A percentile compares a stretch with the other conserved stretches of the same genome.
Conservation (phyloP, 2,329 filamentous ascomycete genomes). For the Phyllosticta citrichinensis region DNA sequence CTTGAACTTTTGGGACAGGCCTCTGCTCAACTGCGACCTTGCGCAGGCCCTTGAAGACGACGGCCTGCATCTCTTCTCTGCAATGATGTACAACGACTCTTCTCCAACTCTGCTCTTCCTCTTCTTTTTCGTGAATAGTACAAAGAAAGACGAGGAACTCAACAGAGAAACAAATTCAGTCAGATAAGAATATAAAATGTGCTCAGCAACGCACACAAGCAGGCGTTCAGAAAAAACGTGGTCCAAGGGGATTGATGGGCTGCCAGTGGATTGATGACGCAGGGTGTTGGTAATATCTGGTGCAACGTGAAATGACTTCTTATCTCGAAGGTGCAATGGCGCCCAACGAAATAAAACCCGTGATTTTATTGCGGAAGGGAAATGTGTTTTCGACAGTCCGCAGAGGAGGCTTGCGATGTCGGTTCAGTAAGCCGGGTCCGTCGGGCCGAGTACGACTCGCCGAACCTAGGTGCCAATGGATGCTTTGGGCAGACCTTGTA, state of each 20-base stretch:
- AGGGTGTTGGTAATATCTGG: not conserved
- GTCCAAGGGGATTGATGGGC: not conserved
- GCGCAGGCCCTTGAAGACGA: conserved; percentile 72
- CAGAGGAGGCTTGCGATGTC: not conserved
- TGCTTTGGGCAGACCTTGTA: too few species aligned
- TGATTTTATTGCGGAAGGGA: not conserved
- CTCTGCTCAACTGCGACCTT: conserved; percentile 68
- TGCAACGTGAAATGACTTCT: not conserved
- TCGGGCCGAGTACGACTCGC: not conserved
- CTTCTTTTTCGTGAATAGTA: not conserved
- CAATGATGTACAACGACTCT: too few species aligned
- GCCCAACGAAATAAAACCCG: too few species aligned
- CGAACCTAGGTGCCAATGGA: not conserved
- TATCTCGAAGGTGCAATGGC: not conserved
- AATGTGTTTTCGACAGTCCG: not conserved
- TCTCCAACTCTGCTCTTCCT: too few species aligned
- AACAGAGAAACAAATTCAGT: not conserved
- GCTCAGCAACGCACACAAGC: not conserved
- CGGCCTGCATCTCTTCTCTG: conserved; percentile 61
- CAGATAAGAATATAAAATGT: not conserved
- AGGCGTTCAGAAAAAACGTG: too few species aligned
- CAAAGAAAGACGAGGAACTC: not conserved
- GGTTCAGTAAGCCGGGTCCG: not conserved
- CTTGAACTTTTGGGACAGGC: conserved; percentile 63
- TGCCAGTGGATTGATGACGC: not conserved